A percentile compares a stretch with the other conserved stretches of the same genome.
Evolutionary conservation across 2,329 filamentous ascomycete species (phyloP).

Genomic region (Ophidiomyces ophidiicola): DNA sequence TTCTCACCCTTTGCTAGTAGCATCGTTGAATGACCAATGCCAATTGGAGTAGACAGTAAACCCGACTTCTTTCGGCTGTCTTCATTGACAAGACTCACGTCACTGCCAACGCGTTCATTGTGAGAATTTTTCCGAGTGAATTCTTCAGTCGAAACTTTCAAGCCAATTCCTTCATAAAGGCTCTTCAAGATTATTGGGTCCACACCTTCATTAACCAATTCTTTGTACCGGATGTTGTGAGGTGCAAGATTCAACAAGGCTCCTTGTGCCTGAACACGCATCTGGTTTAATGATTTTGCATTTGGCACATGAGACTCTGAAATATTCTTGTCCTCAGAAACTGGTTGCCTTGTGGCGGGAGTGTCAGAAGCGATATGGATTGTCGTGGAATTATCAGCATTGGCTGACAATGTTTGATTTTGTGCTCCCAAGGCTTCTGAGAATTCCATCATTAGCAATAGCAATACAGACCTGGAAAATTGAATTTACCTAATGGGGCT

Average conservation of each 20-base stretch:
- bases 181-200: conserved; percentile 49
- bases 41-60: not conserved
- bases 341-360: too few relatives aligned
- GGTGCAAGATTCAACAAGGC: conserved; percentile 51
- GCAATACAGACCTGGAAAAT: not conserved
- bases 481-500: not conserved
- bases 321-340: too few relatives aligned
- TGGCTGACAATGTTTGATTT: not conserved
- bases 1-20: too few relatives aligned
- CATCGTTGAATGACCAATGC: too few relatives aligned
- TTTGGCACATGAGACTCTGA: not conserved
- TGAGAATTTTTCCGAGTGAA: not conserved
- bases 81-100: not conserved
- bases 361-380: not conserved
- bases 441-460: not conserved
- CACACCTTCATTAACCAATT: conserved; percentile 62
- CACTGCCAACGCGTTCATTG: not conserved
- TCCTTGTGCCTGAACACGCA: conserved; percentile 45
- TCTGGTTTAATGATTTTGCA: conserved; percentile 27
- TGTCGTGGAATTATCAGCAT: not conserved
- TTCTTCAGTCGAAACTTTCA: conserved; percentile 30
- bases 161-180: conserved; percentile 57
- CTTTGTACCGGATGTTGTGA: conserved; percentile 59
- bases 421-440: not conserved
- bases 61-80: not conserved